Evolutionary conservation across 768 basidiomycete genomes (phyloP).

Genomic region (Pholiota molesta): DNA sequence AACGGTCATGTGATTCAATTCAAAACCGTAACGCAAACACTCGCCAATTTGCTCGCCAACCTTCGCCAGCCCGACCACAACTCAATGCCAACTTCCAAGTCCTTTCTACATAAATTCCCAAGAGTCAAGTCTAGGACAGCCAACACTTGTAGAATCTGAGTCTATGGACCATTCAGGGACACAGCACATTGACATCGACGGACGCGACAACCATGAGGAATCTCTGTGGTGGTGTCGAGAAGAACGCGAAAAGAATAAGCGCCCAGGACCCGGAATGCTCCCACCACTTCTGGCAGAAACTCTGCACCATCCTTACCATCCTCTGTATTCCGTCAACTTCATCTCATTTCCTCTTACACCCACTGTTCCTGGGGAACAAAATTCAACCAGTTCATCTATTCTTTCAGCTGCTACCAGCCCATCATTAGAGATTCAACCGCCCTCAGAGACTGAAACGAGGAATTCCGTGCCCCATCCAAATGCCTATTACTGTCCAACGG

Average conservation of each 20-base stretch:
- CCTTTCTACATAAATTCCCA: too few species aligned
- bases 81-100: too few species aligned
- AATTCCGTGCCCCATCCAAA: slow-evolving; percentile 78
- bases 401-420: slow-evolving; percentile 16
- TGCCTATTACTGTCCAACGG: slow-evolving; percentile 80
- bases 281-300: slow-evolving; percentile 68
- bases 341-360: slow-evolving; percentile 18
- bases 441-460: slow-evolving; percentile 63
- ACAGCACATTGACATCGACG: slow-evolving; percentile 50
- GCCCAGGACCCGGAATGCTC: slow-evolving; percentile 74
- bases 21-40: too few species aligned
- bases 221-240: slow-evolving; percentile 70
- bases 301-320: slow-evolving; percentile 74
- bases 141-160: slow-evolving; percentile 22
- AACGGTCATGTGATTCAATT: too few species aligned
- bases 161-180: slow-evolving; percentile 27
- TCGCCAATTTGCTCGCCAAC: too few species aligned
- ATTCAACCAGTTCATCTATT: slow-evolving; percentile 24
- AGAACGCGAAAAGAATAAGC: slow-evolving; percentile 42
- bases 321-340: slow-evolving; percentile 63
- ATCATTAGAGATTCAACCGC: slow-evolving; percentile 22
- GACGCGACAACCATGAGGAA: slow-evolving; percentile 63
- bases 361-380: slow-evolving; percentile 21
- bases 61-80: too few species aligned
- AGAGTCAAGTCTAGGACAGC: too few species aligned